Evolutionary conservation across 768 basidiomycete species (phyloP).

Genomic region (Mycena belliarum): DNA sequence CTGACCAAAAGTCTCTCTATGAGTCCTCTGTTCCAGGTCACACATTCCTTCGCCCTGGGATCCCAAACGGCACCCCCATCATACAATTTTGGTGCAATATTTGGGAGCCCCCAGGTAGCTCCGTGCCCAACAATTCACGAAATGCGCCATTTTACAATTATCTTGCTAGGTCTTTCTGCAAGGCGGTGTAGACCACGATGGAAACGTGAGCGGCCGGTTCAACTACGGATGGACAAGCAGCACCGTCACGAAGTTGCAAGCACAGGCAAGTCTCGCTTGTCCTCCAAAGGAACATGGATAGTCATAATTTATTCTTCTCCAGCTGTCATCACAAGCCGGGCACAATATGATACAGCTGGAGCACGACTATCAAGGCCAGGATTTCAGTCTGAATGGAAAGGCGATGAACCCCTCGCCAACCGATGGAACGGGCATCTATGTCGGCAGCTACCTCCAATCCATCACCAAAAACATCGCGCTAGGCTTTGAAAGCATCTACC

Average conservation of each 20-base stretch:
- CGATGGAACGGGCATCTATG: conserved; percentile 88
- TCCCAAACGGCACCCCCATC: conserved; percentile 81
- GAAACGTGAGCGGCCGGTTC: conserved; percentile 82
- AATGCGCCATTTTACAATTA: conserved; percentile 26
- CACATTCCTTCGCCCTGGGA: conserved; percentile 92
- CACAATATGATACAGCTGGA: conserved; percentile 94
- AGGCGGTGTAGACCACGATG: conserved; percentile 93
- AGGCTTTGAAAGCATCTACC: conserved; percentile 83
- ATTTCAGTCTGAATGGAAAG: conserved; percentile 85
- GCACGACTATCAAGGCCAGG: conserved; percentile 88
- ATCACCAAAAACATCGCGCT: conserved; percentile 87
- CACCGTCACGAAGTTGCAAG: conserved; percentile 83
- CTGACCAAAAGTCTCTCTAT: conserved; percentile 90
- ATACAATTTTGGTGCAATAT: conserved; percentile 95
- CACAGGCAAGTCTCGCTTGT: conserved; percentile 60
- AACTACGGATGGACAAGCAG: conserved; percentile 86
- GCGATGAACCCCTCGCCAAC: conserved; percentile 88
- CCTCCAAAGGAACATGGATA: not conserved
- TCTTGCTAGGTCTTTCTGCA: conserved; percentile 77
- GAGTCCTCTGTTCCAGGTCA: conserved; percentile 97
- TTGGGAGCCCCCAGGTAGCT: conserved; percentile 76
- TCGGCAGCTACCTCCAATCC: conserved; percentile 91
- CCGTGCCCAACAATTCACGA: conserved; percentile 5
- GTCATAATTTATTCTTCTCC: conserved; percentile 24
- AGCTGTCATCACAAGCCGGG: conserved; percentile 76